Conservation (phyloP, 805 yeast species). For the Yarrowia hollandica region DNA sequence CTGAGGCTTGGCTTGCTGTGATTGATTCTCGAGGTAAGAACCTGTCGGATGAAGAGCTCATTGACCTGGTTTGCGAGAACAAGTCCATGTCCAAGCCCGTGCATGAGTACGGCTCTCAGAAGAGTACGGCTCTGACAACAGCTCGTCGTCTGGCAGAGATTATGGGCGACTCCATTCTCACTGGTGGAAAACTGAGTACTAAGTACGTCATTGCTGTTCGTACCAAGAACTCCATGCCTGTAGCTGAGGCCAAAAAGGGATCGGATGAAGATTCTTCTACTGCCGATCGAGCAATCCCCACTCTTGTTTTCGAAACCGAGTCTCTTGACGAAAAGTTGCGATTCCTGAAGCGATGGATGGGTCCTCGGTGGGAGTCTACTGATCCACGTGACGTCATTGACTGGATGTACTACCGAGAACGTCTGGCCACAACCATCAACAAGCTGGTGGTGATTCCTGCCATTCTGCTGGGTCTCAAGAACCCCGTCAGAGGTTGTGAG, state of each 20-base stretch:
- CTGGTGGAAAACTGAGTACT: conserved; percentile 93
- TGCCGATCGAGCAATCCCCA: conserved; percentile 95
- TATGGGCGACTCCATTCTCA: conserved; percentile 93
- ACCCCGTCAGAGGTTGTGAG: conserved; percentile 91
- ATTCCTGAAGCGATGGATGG: conserved; percentile 86
- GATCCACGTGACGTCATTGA: conserved; percentile 89
- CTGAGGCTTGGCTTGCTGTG: conserved; percentile 95
- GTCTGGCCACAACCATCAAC: conserved; percentile 89
- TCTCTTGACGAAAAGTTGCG: conserved; percentile 55
- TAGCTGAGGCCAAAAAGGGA: neutral
- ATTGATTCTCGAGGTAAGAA: conserved; percentile 81
- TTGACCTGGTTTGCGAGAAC: conserved; percentile 93
- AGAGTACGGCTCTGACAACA: conserved; percentile 93
- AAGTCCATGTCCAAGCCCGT: conserved; percentile 91
- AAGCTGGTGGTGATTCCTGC: conserved; percentile 97
- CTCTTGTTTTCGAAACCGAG: conserved; percentile 90
- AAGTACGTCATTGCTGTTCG: conserved; percentile 84
- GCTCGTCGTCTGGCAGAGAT: conserved; percentile 92
- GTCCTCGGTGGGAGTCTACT: conserved; percentile 70
- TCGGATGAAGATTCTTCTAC: conserved; percentile 67
- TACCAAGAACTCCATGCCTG: conserved; percentile 47
- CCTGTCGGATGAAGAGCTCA: conserved; percentile 90
- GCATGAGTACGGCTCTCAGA: conserved; percentile 84
- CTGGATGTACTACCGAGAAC: conserved; percentile 89
- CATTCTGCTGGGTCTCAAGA: conserved; percentile 79